phyloP scores from a whole-genome alignment of 306 rosid species.

The Acacia crassicarpa region DNA sequence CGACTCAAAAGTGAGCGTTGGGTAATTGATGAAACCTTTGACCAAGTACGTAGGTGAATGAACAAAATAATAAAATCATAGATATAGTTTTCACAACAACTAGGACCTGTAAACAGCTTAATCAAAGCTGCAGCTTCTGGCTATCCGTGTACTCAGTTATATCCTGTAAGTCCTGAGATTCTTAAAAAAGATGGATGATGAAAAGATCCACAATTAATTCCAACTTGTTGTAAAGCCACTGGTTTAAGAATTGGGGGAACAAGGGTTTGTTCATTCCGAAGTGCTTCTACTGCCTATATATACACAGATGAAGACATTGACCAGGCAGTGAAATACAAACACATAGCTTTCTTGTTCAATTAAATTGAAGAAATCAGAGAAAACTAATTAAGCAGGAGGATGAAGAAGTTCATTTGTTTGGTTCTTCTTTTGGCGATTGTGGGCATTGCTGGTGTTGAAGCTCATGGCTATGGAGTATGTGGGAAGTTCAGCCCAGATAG shows the following conservation, averaged over 20 bases:
- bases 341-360: neutral
- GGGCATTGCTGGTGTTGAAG: neutral
- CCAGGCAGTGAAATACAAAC: too few species aligned
- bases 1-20: too few species aligned
- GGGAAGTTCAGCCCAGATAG: neutral
- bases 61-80: too few species aligned
- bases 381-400: neutral
- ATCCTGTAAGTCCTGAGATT: too few species aligned
- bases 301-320: neutral
- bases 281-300: neutral
- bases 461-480: neutral
- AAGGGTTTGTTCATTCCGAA: neutral
- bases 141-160: too few species aligned
- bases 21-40: too few species aligned
- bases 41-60: too few species aligned
- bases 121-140: too few species aligned
- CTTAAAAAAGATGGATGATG: too few species aligned
- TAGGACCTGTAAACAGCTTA: too few species aligned
- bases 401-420: conserved; percentile 1
- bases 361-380: neutral
- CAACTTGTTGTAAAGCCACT: neutral
- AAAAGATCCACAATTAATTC: too few species aligned
- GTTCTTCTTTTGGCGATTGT: neutral
- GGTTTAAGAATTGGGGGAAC: neutral
- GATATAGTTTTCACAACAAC: too few species aligned